Base-by-base conservation (phyloP, 768 basidiomycete genomes). In the Suillus subalutaceus region DNA sequence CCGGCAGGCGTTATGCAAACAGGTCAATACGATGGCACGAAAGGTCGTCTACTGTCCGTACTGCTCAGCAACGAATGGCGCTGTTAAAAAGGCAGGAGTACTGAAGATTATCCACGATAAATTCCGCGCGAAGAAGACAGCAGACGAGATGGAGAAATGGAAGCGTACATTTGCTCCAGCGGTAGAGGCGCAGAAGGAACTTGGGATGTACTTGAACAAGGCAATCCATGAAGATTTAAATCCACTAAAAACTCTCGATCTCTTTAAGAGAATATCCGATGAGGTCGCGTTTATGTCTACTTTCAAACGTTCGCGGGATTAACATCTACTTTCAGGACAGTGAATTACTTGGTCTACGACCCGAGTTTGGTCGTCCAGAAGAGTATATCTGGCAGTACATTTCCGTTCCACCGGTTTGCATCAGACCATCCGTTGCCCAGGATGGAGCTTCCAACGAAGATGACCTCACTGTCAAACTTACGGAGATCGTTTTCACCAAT, bases 321-420 rank as follows among this genome's bases (percentile, higher is more conserved):
- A 43, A 60, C 30, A 18, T 59, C 64, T 20, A 67, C 48, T 3
- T 59, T 40, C 68, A 97, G 93, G 97, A 99, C 72, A 97, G 94
- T 74, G 97, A 99, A 78, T 81, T 99, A 55, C 84, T 99, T 13
- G 97, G 97, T 2, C 78, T 99, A 65, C 89, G 93, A 65, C 97
- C 97, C 1, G 85, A 85, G 16, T 90, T 89, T 73, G 96, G 97
- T 57, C 82, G 97, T 63, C 97, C 97, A 12, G 97, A 99, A 80
- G 93, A 98, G 75, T 97, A 95, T 72, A 88, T 99, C 62, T 99
- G 97, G 97, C 97, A 99, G 77, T 99, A 98, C 77, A 88, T 99
- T 16, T 97, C 96, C 30, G 97, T 99, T 38, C 97, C 97, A 48
- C 97, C 97, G 0, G 95, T 97, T 23, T 96, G 95, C 74, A 99